Base-by-base conservation (phyloP, 192 early-diverging fungal genomes). In the Coemansia sp. region DNA sequence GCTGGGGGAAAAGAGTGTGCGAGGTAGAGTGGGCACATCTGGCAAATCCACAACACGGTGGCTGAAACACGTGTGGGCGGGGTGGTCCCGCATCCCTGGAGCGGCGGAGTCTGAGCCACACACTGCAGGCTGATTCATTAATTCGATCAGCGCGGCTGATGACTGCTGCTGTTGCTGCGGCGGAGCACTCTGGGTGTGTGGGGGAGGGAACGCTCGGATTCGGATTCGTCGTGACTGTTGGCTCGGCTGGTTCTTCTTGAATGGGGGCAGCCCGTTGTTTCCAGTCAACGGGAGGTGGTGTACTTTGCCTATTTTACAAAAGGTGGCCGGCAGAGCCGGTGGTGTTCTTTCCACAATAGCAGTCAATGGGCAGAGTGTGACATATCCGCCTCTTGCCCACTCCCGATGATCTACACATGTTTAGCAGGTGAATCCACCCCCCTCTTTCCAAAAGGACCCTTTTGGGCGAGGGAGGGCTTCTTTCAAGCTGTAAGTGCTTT, bases 391-490 rank as follows among this genome's bases (percentile, higher is more conserved):
- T 47, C 18, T 47, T 20, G 18, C 18, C 20, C n/a, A 20, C n/a
- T 9, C 43, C 43, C n/a, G 18, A 47, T 47, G 43, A 47, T 47
- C 43, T 47, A 47, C 43, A 21, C 43, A 47, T 47, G 43, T 47
- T 47, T 21, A 47, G 43, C 43, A 47, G 43, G 43, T 47, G 43
- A 47, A 47, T 47, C 43, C n/a, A n/a, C n/a, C n/a, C n/a, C 43
- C 20, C 20, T 47, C 43, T 31, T 31, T 21, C 20, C 20, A 47
- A 47, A 21, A 21, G 20, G 43, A 18, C 20, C 43, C 43, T 18
- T 47, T 47, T 47, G 43, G 8, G 20, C n/a, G 43, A 21, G 9
- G 31, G 43, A 47, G n/a, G 43, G 43, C 43, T 47, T 47, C 43
- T 47, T 47, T 47, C 20, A 21, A 18, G 8, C 14, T 20, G 20